Conservation (phyloP, 2,329 filamentous ascomycete species). For the Monilinia polystroma region DNA sequence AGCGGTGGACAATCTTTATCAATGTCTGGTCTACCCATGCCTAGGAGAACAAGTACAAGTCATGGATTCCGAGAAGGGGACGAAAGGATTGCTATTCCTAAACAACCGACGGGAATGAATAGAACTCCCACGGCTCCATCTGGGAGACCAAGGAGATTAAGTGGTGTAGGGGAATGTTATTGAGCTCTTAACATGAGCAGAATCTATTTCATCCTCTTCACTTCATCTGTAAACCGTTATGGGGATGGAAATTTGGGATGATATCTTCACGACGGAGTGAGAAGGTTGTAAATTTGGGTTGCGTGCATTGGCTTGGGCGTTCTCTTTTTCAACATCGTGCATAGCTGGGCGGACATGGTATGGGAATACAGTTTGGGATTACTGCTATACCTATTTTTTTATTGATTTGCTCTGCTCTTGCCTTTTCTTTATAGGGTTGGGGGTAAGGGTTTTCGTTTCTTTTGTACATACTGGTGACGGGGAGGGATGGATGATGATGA, state of each 20-base stretch:
- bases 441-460: conserved; percentile 2
- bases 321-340: conserved; percentile 20
- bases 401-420: conserved; percentile 12
- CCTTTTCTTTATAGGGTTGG: background rate
- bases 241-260: conserved; percentile 23
- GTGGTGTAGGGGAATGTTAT: conserved; percentile 58
- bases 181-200: conserved; percentile 35
- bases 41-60: conserved; percentile 37
- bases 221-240: conserved; percentile 27
- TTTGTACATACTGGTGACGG: background rate
- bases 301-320: conserved; percentile 30
- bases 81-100: conserved; percentile 35
- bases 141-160: conserved; percentile 47
- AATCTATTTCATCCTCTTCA: background rate
- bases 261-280: background rate
- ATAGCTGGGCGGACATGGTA: conserved; percentile 19
- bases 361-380: conserved; percentile 18
- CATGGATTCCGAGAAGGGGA: conserved; percentile 31
- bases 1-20: conserved; percentile 46
- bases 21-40: conserved; percentile 15
- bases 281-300: conserved; percentile 23
- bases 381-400: conserved; percentile 17
- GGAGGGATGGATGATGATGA: conserved; percentile 9
- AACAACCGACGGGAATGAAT: conserved; percentile 4
- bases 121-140: conserved; percentile 19